Conservation (phyloP, 257 asterid genomes). For the Schizonepeta tenuifolia region DNA sequence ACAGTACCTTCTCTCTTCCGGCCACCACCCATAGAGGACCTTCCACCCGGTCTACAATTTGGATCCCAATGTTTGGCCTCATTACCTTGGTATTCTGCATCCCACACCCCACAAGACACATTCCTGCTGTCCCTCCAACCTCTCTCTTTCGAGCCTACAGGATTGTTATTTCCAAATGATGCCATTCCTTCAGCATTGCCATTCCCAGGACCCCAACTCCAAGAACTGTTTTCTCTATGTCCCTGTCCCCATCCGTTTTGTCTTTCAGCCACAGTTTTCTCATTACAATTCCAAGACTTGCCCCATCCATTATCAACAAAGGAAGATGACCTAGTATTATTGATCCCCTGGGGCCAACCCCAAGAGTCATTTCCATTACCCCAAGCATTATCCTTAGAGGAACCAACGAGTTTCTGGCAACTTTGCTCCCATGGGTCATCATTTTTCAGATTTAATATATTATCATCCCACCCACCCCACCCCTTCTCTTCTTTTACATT, state of each 20-base stretch:
- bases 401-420: slow-evolving; percentile 36
- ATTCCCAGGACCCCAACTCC: slow-evolving; percentile 43
- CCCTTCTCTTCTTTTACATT: slow-evolving; percentile 39
- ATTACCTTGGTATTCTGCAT: slow-evolving; percentile 33
- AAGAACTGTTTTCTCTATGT: slow-evolving; percentile 33
- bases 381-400: slow-evolving; percentile 54
- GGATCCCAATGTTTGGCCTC: slow-evolving; percentile 43
- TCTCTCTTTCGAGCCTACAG: slow-evolving; percentile 34
- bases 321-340: slow-evolving; percentile 24
- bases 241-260: slow-evolving; percentile 47
- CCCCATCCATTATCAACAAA: slow-evolving; percentile 25
- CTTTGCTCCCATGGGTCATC: slow-evolving; percentile 71
- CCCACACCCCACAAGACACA: slow-evolving; percentile 40
- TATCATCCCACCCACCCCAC: slow-evolving; percentile 55
- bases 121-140: slow-evolving; percentile 41
- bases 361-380: slow-evolving; percentile 49
- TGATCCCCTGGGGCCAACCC: slow-evolving; percentile 45
- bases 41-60: slow-evolving; percentile 40
- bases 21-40: slow-evolving; percentile 51
- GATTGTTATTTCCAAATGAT: slow-evolving; percentile 38
- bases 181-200: slow-evolving; percentile 34
- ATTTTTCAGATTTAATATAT: slow-evolving; percentile 37
- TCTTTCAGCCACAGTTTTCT: slow-evolving; percentile 32
- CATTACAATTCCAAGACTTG: slow-evolving; percentile 38
- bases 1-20: slow-evolving; percentile 75